A percentile compares a stretch with the other conserved stretches of the same genome.
phyloP scores from a whole-genome alignment of 164 flowering plant species.

The Tetracentron sinense region DNA sequence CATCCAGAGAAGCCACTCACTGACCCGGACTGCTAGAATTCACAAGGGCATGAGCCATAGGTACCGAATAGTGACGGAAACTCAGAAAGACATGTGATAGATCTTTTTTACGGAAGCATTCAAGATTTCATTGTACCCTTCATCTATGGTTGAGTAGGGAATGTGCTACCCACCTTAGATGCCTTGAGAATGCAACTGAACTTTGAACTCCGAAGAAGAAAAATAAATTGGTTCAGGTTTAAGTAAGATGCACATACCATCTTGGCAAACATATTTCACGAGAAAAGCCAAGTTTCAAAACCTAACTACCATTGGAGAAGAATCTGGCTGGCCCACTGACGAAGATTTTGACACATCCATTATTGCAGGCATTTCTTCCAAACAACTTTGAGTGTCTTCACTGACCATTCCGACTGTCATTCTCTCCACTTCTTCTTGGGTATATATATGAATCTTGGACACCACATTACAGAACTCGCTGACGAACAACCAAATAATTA shows the following conservation, averaged over 20 bases:
- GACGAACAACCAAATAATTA: conserved; percentile 11
- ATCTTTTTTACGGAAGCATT: too few relatives aligned
- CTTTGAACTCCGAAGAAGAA: not conserved
- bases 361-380: conserved; percentile 63
- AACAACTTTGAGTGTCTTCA: conserved; percentile 80
- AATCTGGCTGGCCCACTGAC: conserved; percentile 55
- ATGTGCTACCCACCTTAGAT: too few relatives aligned
- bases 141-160: too few relatives aligned
- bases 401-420: conserved; percentile 49
- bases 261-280: not conserved
- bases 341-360: conserved; percentile 60
- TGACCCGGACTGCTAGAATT: too few relatives aligned
- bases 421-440: conserved; percentile 79
- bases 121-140: too few relatives aligned
- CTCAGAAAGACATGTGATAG: too few relatives aligned
- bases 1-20: too few relatives aligned
- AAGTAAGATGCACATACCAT: not conserved
- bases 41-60: too few relatives aligned
- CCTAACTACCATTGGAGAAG: conserved; percentile 37
- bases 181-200: too few relatives aligned
- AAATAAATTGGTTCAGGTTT: not conserved
- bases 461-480: conserved; percentile 78
- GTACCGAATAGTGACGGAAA: too few relatives aligned
- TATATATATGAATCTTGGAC: conserved; percentile 69
- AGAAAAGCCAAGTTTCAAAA: conserved; percentile 6